Base-by-base conservation (phyloP, 805 yeast species). In the Metschnikowia colocasiae region DNA sequence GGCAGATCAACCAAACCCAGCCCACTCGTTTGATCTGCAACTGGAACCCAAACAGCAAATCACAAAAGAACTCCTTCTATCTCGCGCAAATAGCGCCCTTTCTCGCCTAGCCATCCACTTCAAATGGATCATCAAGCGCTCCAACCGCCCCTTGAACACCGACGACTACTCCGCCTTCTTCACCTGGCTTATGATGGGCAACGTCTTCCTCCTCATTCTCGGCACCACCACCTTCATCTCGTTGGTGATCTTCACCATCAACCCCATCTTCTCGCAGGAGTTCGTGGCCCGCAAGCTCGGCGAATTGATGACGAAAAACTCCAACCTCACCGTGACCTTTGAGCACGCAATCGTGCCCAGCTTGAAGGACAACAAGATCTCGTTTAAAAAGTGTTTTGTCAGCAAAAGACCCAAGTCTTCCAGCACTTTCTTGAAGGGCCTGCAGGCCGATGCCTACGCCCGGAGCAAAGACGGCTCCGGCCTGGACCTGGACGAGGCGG, bases 151-250 rank as follows among this genome's bases (percentile, higher is more conserved):
- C 1, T 87, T 88, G 69, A 91, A 85, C 61, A 80, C 87, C n/a
- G 98, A 94, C 65, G 97, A 92, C 59, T 78, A 90, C 47, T 79
- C 89, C 30, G 98, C 98, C 2, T 75, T 94, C 52, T 80, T 92
- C 48, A 87, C 96, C 6, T 91, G 98, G 97, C 69, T 94, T 25
- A 78, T 94, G 41, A 83, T 94, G 61, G 95, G 97, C 2, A 92
- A 94, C 59, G 83, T 86, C 1, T 63, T 88, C 7, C 73, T 95
- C 68, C 76, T 94, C 45, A 69, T 89, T 18, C 67, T 91, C 22
- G 97, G 92, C 8, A 92, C 99, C 9, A 94, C 99, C 1, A 89
- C 98, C 1, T 92, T 92, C 62, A 80, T 88, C 23, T 90, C 97
- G 4, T 61, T 90, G 38, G 74, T 91, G 1, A 74, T 94, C 10